Conservation (phyloP, 495 filamentous ascomycete genomes). For the Ramalina peruviana region DNA sequence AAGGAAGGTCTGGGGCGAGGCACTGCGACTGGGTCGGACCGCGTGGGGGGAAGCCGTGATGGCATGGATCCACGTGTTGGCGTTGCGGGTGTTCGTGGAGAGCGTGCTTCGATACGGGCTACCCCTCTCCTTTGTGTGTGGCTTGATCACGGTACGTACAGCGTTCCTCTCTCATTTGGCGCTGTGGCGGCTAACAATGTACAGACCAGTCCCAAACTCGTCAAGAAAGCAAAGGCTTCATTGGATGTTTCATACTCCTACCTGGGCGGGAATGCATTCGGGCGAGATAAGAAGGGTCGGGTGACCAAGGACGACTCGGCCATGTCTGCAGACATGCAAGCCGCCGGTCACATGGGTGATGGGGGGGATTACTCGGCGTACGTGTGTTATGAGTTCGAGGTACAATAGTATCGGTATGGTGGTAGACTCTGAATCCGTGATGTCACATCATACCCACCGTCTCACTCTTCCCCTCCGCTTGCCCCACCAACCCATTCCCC, state of each 20-base stretch:
- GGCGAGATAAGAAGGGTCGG: conserved; percentile 83
- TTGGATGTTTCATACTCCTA: conserved; percentile 85
- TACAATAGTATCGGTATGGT: conserved; percentile 18
- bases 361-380: conserved; percentile 84
- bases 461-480: conserved; percentile 4
- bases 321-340: conserved; percentile 64
- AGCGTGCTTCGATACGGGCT: conserved; percentile 88
- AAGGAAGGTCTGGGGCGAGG: conserved; percentile 78
- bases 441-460: neutral
- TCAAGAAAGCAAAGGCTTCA: conserved; percentile 63
- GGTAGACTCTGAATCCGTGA: neutral
- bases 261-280: conserved; percentile 88
- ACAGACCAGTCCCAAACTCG: conserved; percentile 68
- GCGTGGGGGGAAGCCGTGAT: conserved; percentile 90
- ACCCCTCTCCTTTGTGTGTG: conserved; percentile 75
- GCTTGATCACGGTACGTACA: conserved; percentile 60
- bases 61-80: conserved; percentile 85
- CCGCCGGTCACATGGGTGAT: conserved; percentile 46
- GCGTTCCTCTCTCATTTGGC: neutral
- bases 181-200: neutral
- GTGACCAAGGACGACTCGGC: conserved; percentile 74
- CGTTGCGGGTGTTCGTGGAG: conserved; percentile 90
- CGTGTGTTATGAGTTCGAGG: conserved; percentile 92
- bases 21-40: conserved; percentile 68
- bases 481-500: conserved; percentile 39